Evolutionary conservation across 2,329 filamentous ascomycete genomes (phyloP), one percentile per base, ranked within the genome.

Genomic region (Colletotrichum sp.): DNA sequence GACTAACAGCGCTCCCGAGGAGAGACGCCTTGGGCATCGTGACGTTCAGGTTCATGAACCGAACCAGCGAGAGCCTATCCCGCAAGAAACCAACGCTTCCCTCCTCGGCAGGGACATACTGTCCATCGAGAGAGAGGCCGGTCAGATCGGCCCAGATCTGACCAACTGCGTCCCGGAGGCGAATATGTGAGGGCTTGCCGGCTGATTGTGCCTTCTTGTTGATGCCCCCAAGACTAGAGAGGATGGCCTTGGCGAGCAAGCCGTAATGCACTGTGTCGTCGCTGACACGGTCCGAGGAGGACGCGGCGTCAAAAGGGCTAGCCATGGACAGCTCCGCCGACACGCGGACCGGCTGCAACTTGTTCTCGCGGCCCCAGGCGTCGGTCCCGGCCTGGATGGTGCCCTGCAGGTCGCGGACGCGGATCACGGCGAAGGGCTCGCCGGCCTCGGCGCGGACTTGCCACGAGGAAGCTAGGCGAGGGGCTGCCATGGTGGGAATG

Each of bases 181-280:
- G 74, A 24, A 62, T 12, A 49, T 39, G 39, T 2, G 57, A 49
- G 9, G 39, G n/a, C 52, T 34, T 21, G 7, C 52, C 62, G 13
- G 30, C 65, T n/a, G 62, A 63, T n/a, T 34, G 39, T 18, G n/a
- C 16, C 57, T n/a, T 63, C n/a, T 24, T 24, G 13, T 76, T 74
- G 26, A 76, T 62, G 16, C 82, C 77, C 62, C 84, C 82, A 30
- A 93, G 81, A 15, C 85, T 86, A 28, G 84, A 83, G 36, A 93
- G 85, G 16, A 96, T 87, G 0, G 88, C 87, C 84, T 95, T 95
- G 85, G 92, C 93, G 16, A 96, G 87, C 12, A 86, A 88, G 3
- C 94, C 94, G 80, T 96, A 96, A 85, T 96, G 93, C 28, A 95
- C 91, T 3, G 94, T 96, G 81, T 94, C 94, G n/a, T 84, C 83